Base-by-base conservation (phyloP, 2,329 filamentous ascomycete genomes). In the Pyrenochaeta sp. region DNA sequence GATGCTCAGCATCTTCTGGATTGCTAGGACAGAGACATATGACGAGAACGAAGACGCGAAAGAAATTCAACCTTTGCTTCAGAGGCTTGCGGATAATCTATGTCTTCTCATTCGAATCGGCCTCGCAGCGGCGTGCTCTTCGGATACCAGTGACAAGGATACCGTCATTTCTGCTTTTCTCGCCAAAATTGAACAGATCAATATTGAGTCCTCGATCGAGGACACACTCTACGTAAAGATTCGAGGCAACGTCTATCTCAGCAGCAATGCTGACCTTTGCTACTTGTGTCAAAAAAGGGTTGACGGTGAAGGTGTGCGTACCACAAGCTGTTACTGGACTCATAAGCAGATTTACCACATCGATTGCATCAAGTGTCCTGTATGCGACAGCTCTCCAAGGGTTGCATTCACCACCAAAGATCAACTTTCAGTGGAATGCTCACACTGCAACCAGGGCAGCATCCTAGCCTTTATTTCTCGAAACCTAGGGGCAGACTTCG, bases 61-160 rank as follows among this genome's bases (percentile, higher is more conserved):
- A 36, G 31, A 43, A 17, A 6, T 36, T 5, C 7, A 17, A 21
- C 36, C 31, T 20, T 6, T 36, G 4, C 3, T 36, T 10, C 27
- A 31, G n/a, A 32, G 17, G 7, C 3, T 36, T n/a, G 40, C 40
- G 11, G 23, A 30, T 21, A 36, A 29, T 15, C n/a, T 30, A 15
- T 36, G 30, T 22, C 40, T 43, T 19, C 40, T 36, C 30, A 29
- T 43, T 21, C 21, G 32, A 27, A 38, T 48, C 30, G 9, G 48
- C 28, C 28, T 41, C 23, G 18, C 41, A 35, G 22, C 23, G 14
- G 22, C 24, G 27, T 27, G n/a, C 7, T 38, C 24, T 20, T 20
- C 29, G 22, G 23, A 38, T 21, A 23, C 23, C 18, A 9, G 29
- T 29, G 21, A 28, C 35, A 29, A 38, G n/a, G 4, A 27, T 20